Conservation (phyloP, 495 filamentous ascomycete species). For the Penicillium cosmopolitanum region DNA sequence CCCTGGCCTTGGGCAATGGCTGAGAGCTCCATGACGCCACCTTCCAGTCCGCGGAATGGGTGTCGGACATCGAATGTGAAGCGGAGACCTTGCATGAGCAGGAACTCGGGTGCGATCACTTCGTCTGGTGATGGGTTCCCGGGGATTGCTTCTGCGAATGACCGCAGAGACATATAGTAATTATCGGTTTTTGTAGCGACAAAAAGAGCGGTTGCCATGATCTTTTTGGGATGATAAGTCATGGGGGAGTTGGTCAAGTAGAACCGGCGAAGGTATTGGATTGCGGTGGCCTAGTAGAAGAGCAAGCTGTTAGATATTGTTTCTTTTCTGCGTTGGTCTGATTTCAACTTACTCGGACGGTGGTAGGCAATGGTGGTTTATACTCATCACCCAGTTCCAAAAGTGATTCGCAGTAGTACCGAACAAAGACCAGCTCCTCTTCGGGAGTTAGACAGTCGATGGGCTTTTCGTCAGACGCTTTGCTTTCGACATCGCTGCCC, state of each 20-base stretch:
- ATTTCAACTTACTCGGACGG: constrained; percentile 64
- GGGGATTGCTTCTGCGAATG: constrained; percentile 65
- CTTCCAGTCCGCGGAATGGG: constrained; percentile 85
- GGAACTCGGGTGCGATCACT: constrained; percentile 85
- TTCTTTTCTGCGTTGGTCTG: not conserved
- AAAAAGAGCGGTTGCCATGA: constrained; percentile 85
- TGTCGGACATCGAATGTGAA: constrained; percentile 94
- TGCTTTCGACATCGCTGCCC: constrained; percentile 38
- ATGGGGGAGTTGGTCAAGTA: constrained; percentile 93
- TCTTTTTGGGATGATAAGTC: constrained; percentile 88
- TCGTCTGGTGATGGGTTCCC: constrained; percentile 69
- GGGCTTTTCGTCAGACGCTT: constrained; percentile 44
- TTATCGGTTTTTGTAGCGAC: constrained; percentile 91
- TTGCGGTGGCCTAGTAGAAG: constrained; percentile 74
- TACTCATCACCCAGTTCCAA: constrained; percentile 76
- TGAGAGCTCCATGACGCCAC: constrained; percentile 80
- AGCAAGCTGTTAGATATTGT: not conserved
- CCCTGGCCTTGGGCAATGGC: constrained; percentile 60
- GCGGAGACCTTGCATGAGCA: constrained; percentile 88
- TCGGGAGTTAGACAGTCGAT: constrained; percentile 75
- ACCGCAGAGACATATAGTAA: constrained; percentile 69
- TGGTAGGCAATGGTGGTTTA: constrained; percentile 75
- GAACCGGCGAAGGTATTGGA: constrained; percentile 91
- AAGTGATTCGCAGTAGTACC: constrained; percentile 75
- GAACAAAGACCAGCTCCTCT: constrained; percentile 82